phyloP scores from a whole-genome alignment of 2,329 filamentous ascomycete species.

The Aspergillus transmontanensis region DNA sequence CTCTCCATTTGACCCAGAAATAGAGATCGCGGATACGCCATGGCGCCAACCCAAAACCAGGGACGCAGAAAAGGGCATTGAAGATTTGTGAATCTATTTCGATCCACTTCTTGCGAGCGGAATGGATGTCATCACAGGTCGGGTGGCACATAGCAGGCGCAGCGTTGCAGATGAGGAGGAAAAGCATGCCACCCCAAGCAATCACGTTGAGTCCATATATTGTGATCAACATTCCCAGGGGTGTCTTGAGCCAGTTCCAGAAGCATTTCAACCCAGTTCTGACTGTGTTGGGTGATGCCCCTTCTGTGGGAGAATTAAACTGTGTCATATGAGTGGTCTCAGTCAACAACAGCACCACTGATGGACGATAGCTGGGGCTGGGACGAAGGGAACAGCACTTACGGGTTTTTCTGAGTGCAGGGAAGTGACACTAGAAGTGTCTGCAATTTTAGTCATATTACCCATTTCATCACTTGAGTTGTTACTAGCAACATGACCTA shows the following conservation, averaged over 20 bases:
- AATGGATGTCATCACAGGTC: conserved; percentile 71
- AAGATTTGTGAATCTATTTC: conserved; percentile 82
- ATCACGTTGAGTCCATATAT: conserved; percentile 81
- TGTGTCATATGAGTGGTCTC: too few species aligned
- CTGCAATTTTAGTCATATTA: too few species aligned
- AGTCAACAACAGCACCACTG: too few species aligned
- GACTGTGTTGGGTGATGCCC: too few species aligned
- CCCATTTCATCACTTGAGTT: too few species aligned
- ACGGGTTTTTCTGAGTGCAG: too few species aligned
- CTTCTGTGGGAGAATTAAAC: too few species aligned
- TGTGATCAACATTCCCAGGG: conserved; percentile 74
- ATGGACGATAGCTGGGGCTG: too few species aligned
- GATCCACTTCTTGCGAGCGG: conserved; percentile 77
- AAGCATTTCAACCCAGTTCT: too few species aligned
- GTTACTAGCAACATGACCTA: too few species aligned
- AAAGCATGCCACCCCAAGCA: conserved; percentile 90
- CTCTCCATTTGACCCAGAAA: conserved; percentile 67
- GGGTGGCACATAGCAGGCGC: conserved; percentile 58
- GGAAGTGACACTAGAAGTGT: too few species aligned
- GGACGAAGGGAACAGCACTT: too few species aligned
- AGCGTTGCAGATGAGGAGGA: conserved; percentile 77
- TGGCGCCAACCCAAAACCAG: conserved; percentile 78
- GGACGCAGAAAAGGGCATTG: conserved; percentile 83
- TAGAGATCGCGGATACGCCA: conserved; percentile 84
- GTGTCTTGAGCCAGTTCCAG: conserved; percentile 66